Evolutionary conservation across 2,329 filamentous ascomycete genomes (phyloP), one percentile per base, ranked within the genome.

Genomic region (Esteya vermicola): DNA sequence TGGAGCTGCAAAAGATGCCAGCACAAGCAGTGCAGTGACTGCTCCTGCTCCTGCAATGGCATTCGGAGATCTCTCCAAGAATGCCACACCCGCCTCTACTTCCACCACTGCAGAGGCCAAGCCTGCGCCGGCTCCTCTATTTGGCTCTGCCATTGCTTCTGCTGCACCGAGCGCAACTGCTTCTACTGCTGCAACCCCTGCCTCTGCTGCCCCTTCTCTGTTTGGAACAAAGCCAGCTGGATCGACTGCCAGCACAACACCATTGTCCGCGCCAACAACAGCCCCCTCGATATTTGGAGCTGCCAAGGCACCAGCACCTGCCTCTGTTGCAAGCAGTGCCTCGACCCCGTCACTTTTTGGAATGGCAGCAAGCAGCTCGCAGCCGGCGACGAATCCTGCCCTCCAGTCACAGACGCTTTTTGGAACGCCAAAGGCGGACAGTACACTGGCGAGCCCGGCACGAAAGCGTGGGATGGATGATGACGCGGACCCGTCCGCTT

Each of bases 371-470:
- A 20, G 18, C 9, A 12, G 33, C 8, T 3, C 25, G 20, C 52
- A 52, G 36, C 26, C 46, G n/a, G 30, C 33, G 3, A 3, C 36
- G 3, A 20, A 3, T 9, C 44, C 54, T n/a, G 42, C 49, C 12
- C 49, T 54, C 33, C 48, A 55, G 41, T 51, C 58, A 4, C 50
- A 52, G 19, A 60, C 51, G 12, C 39, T 65, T n/a, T 67, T 67
- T 46, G 63, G 61, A 47, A 56, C 57, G 9, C 46, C 52, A 3
- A 58, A 58, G 39, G 20, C 45, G 4, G 33, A 33, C n/a, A n/a
- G n/a, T n/a, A n/a, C n/a, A n/a, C n/a, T n/a, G n/a, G n/a, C n/a
- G n/a, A n/a, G n/a, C n/a, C 38, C 31, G 9, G 35, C 35, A 2
- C 27, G 16, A 32, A 46, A 45, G 39, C 43, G 39, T 4, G 19